Evolutionary conservation across 768 basidiomycete species (phyloP).

Genomic region (Pleurotus eryngii): DNA sequence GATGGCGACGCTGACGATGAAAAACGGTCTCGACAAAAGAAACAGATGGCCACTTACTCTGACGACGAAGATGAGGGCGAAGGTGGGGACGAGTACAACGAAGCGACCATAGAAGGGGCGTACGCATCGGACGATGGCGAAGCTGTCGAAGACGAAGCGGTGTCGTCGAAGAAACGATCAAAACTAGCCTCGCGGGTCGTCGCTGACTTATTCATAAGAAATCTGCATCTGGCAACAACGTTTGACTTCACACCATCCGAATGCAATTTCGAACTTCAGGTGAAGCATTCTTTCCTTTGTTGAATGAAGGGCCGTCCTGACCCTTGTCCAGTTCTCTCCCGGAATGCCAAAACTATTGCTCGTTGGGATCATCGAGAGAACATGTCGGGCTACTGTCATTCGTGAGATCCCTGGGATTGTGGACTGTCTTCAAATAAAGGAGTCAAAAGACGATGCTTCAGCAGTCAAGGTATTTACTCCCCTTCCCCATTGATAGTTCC

Average conservation of each 20-base stretch:
- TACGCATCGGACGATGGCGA: conserved; percentile 49
- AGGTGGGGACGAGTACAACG: conserved; percentile 47
- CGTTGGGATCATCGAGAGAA: conserved; percentile 88
- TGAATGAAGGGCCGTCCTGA: not conserved
- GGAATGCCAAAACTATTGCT: conserved; percentile 91
- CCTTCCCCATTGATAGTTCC: not conserved
- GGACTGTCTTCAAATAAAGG: conserved; percentile 78
- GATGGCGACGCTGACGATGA: conserved; percentile 82
- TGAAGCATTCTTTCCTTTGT: conserved; percentile 32
- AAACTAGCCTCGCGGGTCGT: conserved; percentile 40
- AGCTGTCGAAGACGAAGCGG: conserved; percentile 22
- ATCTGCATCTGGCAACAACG: conserved; percentile 63
- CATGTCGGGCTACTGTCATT: conserved; percentile 79
- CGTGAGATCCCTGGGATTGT: conserved; percentile 88
- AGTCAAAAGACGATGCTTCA: conserved; percentile 46
- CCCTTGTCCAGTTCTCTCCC: conserved; percentile 65
- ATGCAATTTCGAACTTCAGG: conserved; percentile 84
- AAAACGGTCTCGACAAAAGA: conserved; percentile 67
- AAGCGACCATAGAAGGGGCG: conserved; percentile 59
- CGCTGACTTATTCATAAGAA: conserved; percentile 50
- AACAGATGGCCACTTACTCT: conserved; percentile 76
- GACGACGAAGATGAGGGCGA: conserved; percentile 62
- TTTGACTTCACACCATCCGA: conserved; percentile 65
- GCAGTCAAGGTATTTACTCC: conserved; percentile 42
- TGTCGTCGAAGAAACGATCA: conserved; percentile 20